Evolutionary conservation across 2,329 filamentous ascomycete genomes (phyloP), one percentile per base, ranked within the genome.

Genomic region (Sarocladium kiliense): DNA sequence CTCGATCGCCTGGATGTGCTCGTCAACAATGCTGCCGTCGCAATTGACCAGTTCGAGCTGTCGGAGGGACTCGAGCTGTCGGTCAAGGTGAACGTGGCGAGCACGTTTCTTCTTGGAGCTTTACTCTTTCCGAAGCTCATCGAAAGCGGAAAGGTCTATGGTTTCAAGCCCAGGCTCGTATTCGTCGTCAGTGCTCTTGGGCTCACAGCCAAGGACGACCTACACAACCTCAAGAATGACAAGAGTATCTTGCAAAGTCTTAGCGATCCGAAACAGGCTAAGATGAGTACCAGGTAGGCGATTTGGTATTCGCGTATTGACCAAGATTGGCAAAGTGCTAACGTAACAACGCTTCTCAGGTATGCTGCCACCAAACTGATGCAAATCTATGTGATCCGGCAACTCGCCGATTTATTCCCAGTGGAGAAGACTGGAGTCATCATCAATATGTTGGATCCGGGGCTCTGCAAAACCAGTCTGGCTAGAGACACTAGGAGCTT

Each of bases 31-130:
- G 76, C 76, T 3, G 60, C 63, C 14, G 30, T 64, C 14, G 53
- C 61, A 9, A 56, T 54, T 3, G 32, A 58, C 5, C 50, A 55
- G 5, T 62, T 59, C 39, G 55, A 60, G 14, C 53, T 64, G 39
- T 58, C 63, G 19, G 73, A 75, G 55, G 76, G 73, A 2, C 67
- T 71, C 54, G 77, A 79, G 62, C 60, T 61, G 14, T 72, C 66
- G 26, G 61, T 78, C 50, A 73, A 72, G 3, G 69, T 79, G 45
- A 80, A 80, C 59, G 72, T 78, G 18, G 64, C 80, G 58, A 65
- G 14, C 61, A 42, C 32, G 19, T 44, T 56, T 16, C 47, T 56
- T 4, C 55, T 56, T 5, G 21, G 27, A 2, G 34, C 26, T 18
- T 36, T 51, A 5, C 36, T 56, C 9, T 27, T 42, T 32, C 45